Conservation (phyloP, 805 yeast species). For the Yamadazyma scolyti region DNA sequence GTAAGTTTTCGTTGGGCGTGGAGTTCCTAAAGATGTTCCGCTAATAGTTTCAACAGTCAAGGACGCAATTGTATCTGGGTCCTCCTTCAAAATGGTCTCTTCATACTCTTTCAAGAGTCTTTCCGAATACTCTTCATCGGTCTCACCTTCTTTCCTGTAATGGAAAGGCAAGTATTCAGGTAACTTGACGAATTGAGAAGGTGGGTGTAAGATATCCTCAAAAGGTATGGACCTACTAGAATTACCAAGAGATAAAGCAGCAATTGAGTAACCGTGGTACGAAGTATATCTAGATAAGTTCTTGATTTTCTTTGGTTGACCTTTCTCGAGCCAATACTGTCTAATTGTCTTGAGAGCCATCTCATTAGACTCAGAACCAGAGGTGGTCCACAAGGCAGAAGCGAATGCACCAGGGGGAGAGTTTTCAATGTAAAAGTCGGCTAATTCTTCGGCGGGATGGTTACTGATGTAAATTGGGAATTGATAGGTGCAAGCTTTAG, state of each 20-base stretch:
- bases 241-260: slow-evolving; percentile 20
- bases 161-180: slow-evolving; percentile 26
- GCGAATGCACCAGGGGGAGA: slow-evolving; percentile 44
- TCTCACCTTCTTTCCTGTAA: slow-evolving; percentile 19
- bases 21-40: slow-evolving; percentile 26
- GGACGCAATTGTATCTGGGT: slow-evolving; percentile 25
- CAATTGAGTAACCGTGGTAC: slow-evolving; percentile 27
- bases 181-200: slow-evolving; percentile 16
- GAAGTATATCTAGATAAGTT: slow-evolving; percentile 22
- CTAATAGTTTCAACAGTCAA: slow-evolving; percentile 24
- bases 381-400: slow-evolving; percentile 36
- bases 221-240: slow-evolving; percentile 16
- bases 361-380: slow-evolving; percentile 30
- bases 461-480: slow-evolving; percentile 22
- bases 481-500: slow-evolving; percentile 18
- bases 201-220: slow-evolving; percentile 18
- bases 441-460: slow-evolving; percentile 21
- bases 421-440: slow-evolving; percentile 25
- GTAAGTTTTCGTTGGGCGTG: slow-evolving; percentile 24
- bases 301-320: slow-evolving; percentile 19
- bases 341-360: slow-evolving; percentile 23
- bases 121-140: slow-evolving; percentile 17
- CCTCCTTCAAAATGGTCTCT: slow-evolving; percentile 19
- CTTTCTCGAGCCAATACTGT: slow-evolving; percentile 23
- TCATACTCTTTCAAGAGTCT: slow-evolving; percentile 21